phyloP scores from a whole-genome alignment of 1,139 yeast genomes.

The Entelexis paramagnoliae region DNA sequence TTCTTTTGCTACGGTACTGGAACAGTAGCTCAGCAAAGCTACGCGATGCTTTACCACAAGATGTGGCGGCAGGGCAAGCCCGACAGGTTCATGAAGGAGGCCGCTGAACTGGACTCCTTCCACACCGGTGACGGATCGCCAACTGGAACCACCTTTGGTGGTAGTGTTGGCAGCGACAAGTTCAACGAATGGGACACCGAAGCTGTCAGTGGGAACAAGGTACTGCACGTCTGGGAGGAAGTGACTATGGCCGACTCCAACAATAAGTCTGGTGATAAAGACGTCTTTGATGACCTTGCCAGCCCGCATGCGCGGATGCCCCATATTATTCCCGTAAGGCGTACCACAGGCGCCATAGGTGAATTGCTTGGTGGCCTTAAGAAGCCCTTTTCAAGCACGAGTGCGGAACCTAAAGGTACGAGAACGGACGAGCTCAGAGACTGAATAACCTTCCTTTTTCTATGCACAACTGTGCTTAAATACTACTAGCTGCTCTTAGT shows the following conservation, averaged over 20 bases:
- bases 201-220: neutral
- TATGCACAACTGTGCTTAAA: no score
- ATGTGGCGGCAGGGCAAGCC: neutral
- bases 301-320: neutral
- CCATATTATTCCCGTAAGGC: neutral
- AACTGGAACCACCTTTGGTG: neutral
- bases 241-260: neutral
- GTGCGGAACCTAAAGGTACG: no score
- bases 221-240: neutral
- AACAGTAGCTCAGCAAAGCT: constrained; percentile 9
- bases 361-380: neutral
- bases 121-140: neutral
- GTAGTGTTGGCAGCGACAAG: neutral
- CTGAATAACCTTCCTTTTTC: no score
- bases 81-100: neutral
- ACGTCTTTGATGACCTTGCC: neutral
- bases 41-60: neutral
- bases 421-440: no score
- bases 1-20: constrained; percentile 22
- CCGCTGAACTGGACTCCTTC: neutral
- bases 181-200: constrained; percentile 3
- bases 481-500: neutral
- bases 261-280: neutral
- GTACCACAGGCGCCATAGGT: neutral
- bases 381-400: neutral